Evolutionary conservation across 2,329 filamentous ascomycete species (phyloP).

Genomic region (Catunica adiposa): DNA sequence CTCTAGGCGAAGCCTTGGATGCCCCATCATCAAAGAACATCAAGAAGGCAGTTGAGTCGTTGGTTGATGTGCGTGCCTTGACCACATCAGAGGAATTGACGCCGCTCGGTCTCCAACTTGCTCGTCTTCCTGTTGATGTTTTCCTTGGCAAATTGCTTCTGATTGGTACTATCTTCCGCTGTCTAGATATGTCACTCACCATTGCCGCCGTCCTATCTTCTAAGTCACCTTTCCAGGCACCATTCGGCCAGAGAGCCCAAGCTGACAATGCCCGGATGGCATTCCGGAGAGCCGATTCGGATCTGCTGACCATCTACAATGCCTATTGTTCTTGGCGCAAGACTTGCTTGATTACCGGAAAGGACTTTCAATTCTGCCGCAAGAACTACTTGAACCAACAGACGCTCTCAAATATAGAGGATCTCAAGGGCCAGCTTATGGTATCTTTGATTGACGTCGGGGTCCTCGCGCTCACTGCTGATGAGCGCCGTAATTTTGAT

Average conservation of each 20-base stretch:
- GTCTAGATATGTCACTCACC: constrained; percentile 79
- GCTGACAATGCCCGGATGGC: constrained; percentile 62
- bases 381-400: constrained; percentile 90
- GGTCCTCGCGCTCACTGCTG: constrained; percentile 56
- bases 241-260: constrained; percentile 68
- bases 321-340: constrained; percentile 82
- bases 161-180: constrained; percentile 72
- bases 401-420: constrained; percentile 80
- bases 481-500: constrained; percentile 54
- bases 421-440: constrained; percentile 82
- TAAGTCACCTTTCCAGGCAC: constrained; percentile 82
- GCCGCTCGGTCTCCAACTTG: constrained; percentile 68
- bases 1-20: constrained; percentile 72
- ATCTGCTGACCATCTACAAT: constrained; percentile 84
- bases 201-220: constrained; percentile 86
- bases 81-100: constrained; percentile 72
- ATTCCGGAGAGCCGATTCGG: constrained; percentile 77
- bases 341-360: constrained; percentile 52
- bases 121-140: constrained; percentile 78
- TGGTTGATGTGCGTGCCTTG: constrained; percentile 82
- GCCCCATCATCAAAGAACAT: constrained; percentile 86
- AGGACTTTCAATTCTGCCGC: constrained; percentile 78
- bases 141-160: constrained; percentile 89
- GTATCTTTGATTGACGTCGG: constrained; percentile 74
- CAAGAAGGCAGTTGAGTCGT: constrained; percentile 74